Evolutionary conservation across 1,284 basidiomycete species (phyloP).

Genomic region (Ustilago cynodontis): DNA sequence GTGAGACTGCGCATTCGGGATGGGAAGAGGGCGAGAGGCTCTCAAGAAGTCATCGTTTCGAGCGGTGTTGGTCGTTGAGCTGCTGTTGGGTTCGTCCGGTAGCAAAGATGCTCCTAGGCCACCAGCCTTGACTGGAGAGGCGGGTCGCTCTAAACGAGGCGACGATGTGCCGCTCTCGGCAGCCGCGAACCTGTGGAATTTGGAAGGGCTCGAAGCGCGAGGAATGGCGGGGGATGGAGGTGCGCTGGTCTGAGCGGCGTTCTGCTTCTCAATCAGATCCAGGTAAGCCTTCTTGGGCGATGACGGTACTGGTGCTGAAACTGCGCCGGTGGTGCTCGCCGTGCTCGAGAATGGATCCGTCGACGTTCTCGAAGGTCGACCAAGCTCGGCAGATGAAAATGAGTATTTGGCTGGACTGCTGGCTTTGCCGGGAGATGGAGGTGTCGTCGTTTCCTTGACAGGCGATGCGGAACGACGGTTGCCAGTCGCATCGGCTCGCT

Average conservation of each 20-base stretch:
- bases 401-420: constrained; percentile 48
- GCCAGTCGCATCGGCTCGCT: constrained; percentile 45
- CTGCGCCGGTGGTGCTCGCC: background rate
- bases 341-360: constrained; percentile 8
- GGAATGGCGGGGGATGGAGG: constrained; percentile 41
- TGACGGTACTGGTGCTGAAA: constrained; percentile 14
- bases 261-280: constrained; percentile 48
- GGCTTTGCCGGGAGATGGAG: constrained; percentile 24
- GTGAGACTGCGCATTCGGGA: constrained; percentile 27
- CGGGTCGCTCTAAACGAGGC: constrained; percentile 29
- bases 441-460: constrained; percentile 13
- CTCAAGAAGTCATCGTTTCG: constrained; percentile 19
- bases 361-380: constrained; percentile 21
- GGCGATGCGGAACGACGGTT: constrained; percentile 22
- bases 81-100: constrained; percentile 5
- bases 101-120: constrained; percentile 7
- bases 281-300: constrained; percentile 52
- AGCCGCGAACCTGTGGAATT: constrained; percentile 35
- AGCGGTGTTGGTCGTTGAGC: background rate
- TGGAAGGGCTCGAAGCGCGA: constrained; percentile 53
- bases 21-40: constrained; percentile 31
- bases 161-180: constrained; percentile 29
- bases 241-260: constrained; percentile 19
- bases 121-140: constrained; percentile 38
- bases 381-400: constrained; percentile 37